A percentile compares a stretch with the other conserved stretches of the same genome.
Conservation (phyloP, 371 early-diverging fungal genomes). For the Zychaea mexicana region DNA sequence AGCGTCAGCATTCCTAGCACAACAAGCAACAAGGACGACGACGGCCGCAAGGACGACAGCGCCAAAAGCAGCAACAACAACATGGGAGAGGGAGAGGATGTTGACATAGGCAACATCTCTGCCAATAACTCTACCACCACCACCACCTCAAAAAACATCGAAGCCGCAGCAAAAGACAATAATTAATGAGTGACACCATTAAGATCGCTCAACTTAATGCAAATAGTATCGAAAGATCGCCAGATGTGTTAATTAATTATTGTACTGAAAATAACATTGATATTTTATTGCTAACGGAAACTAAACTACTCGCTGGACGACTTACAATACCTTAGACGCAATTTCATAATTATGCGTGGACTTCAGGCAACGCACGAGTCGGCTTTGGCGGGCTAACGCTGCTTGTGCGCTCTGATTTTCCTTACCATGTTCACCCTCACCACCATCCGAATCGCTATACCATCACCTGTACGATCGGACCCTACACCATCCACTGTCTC, state of each 20-base stretch:
- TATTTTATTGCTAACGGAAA: slow-evolving; percentile 1
- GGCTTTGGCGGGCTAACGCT: too few relatives aligned
- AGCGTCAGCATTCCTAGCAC: not conserved
- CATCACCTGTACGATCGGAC: not conserved
- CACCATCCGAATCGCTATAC: not conserved
- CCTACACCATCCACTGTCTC: slow-evolving; percentile 2
- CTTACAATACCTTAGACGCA: too few relatives aligned
- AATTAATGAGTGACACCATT: not conserved
- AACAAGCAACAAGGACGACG: not conserved
- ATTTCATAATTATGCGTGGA: too few relatives aligned
- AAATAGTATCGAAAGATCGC: not conserved
- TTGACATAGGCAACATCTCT: too few relatives aligned
- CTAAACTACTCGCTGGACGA: not conserved
- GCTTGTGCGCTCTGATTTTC: too few relatives aligned
- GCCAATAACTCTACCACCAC: too few relatives aligned
- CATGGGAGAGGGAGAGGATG: not conserved
- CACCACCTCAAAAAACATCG: not conserved
- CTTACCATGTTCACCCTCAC: too few relatives aligned
- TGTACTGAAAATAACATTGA: too few relatives aligned
- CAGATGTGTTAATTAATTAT: not conserved
- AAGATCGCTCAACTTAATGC: slow-evolving; percentile 6
- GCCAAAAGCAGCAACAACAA: not conserved
- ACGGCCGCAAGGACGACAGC: too few relatives aligned
- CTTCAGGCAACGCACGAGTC: too few relatives aligned
- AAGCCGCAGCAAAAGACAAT: not conserved